Evolutionary conservation across 306 rosid genomes (phyloP), one percentile per base, ranked within the genome.

Genomic region (Dryas drummondii): DNA sequence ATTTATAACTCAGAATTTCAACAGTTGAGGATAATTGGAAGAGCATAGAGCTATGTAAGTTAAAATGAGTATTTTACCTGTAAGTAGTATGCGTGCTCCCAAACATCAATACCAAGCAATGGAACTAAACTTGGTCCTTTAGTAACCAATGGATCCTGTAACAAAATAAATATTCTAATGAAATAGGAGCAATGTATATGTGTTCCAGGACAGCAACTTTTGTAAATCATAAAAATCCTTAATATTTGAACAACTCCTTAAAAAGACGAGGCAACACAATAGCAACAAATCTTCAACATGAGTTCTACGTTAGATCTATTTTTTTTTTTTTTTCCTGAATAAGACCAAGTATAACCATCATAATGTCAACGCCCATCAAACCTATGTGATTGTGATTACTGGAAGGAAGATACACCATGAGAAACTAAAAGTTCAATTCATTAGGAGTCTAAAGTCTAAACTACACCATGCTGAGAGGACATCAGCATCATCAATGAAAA

Each of bases 51-150:
- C 44, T 41, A 62, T 12, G 11, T 10, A 15, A 81, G 72, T 53
- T 45, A 42, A 7, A 66, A 78, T 50, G 57, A 46, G 61, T 69
- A 72, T 68, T 77, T 73, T 86, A 96, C 99, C 99, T 96, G 99
- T 41, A 96, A 79, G 84, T 96, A 96, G 83, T 96, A 96, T 3
- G 99, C 98, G 56, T 96, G 99, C 86, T 96, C 99, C 99, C 99
- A 96, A 68, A 96, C 99, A 83, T 96, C 99, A 56, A 96, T 82
- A 13, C 99, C 99, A 72, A 96, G 88, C 89, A 96, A 81, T 53
- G 99, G 99, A 83, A 96, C 92, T 75, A 96, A 81, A 77, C 32
- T 76, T 75, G 96, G 59, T 72, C 92, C 99, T 78, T 90, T 96
- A 54, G 96, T 96, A 27, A 92, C 97, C 70, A 96, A 84, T 5